phyloP scores from a whole-genome alignment of 306 rosid genomes.

The Hippophae rhamnoides region DNA sequence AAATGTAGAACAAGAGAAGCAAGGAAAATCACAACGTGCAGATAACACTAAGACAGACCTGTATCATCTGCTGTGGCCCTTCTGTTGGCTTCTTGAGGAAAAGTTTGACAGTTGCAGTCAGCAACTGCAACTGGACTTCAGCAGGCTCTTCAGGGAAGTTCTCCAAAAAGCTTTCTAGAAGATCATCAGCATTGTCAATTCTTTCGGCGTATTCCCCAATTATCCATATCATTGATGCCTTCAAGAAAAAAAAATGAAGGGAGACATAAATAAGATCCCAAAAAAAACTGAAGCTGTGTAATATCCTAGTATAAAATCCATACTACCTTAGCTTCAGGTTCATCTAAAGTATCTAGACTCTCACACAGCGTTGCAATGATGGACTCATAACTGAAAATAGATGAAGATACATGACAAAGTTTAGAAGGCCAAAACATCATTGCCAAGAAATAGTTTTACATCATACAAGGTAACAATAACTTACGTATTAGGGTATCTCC shows the following conservation, averaged over 20 bases:
- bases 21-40: not conserved
- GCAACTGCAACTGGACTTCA: constrained; percentile 88
- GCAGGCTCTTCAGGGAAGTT: constrained; percentile 96
- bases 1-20: constrained; percentile 2
- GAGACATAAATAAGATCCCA: not conserved
- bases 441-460: not conserved
- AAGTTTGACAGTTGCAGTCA: constrained; percentile 97
- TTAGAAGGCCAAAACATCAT: constrained; percentile 10
- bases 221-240: constrained; percentile 99
- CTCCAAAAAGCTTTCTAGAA: constrained; percentile 96
- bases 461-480: not conserved
- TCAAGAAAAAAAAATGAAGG: not conserved
- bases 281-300: not conserved
- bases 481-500: constrained; percentile 99
- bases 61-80: constrained; percentile 99
- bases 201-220: constrained; percentile 99
- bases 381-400: constrained; percentile 70
- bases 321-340: constrained; percentile 97
- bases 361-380: constrained; percentile 98
- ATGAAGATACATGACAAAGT: constrained; percentile 14
- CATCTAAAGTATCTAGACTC: constrained; percentile 94
- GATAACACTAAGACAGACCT: constrained; percentile 38
- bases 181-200: constrained; percentile 99
- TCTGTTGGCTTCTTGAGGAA: constrained; percentile 99
- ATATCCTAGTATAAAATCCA: constrained; percentile 1